Evolutionary conservation across 2,329 filamentous ascomycete genomes (phyloP).

Genomic region (Fusarium pseudonygamai): DNA sequence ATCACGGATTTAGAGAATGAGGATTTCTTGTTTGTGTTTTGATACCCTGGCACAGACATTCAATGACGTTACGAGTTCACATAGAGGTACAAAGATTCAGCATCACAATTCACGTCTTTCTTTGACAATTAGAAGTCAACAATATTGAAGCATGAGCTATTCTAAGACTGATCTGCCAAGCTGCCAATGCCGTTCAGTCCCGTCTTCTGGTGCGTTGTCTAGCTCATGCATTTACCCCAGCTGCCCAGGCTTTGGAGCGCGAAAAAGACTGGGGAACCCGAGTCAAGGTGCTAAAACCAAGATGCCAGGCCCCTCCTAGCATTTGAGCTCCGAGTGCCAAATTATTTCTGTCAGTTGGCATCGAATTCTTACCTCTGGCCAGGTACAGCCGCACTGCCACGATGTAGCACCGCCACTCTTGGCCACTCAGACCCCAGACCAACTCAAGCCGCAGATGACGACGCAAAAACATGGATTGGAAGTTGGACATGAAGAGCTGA

Average conservation of each 20-base stretch:
- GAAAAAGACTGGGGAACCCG: too few relatives aligned
- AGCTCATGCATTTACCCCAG: conserved; percentile 1
- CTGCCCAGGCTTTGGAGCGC: not conserved
- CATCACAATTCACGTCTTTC: not conserved
- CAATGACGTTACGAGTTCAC: not conserved
- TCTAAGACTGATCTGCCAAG: not conserved
- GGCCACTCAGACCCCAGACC: conserved; percentile 4
- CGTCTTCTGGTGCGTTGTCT: not conserved
- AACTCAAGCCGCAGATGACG: conserved; percentile 35
- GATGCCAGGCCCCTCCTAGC: too few relatives aligned
- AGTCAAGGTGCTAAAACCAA: too few relatives aligned
- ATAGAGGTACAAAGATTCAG: not conserved
- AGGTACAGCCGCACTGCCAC: conserved; percentile 21
- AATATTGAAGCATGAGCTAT: not conserved
- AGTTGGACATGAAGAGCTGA: conserved; percentile 11
- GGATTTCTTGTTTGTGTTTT: conserved; percentile 69
- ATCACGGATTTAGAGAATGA: conserved; percentile 69
- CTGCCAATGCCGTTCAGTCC: conserved; percentile 8
- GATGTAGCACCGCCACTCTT: conserved; percentile 33
- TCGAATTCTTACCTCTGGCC: too few relatives aligned
- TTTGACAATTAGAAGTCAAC: accelerated
- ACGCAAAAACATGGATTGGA: conserved; percentile 24
- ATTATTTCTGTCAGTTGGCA: too few relatives aligned
- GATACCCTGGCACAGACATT: not conserved
- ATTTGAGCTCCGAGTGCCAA: too few relatives aligned